phyloP scores from a whole-genome alignment of 208 protist genomes.

The Leishmania martiniquensis region DNA sequence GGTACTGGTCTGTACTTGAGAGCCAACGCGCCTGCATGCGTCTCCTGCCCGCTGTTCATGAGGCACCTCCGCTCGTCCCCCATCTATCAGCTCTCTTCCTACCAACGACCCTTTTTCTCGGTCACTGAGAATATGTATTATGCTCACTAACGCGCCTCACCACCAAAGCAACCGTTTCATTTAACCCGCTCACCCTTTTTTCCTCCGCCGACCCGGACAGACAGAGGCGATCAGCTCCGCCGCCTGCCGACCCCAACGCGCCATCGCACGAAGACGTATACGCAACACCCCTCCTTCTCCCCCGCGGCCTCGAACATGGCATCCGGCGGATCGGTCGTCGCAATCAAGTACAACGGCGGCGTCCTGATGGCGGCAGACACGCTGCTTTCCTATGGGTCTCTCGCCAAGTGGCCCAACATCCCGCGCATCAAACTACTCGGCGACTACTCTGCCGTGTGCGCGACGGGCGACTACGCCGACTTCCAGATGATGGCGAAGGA shows the following conservation, averaged over 20 bases:
- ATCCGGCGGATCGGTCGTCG: slow-evolving; percentile 97
- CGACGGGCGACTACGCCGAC: slow-evolving; percentile 96
- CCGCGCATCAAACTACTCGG: slow-evolving; percentile 91
- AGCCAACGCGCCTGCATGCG: too few species aligned
- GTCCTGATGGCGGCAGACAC: slow-evolving; percentile 97
- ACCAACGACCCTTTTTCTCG: too few species aligned
- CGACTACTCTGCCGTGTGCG: slow-evolving; percentile 89
- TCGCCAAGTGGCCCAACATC: slow-evolving; percentile 96
- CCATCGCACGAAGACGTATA: background rate
- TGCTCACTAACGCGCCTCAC: background rate
- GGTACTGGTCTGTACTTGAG: too few species aligned
- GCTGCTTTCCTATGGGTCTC: slow-evolving; percentile 96
- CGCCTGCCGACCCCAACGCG: background rate
- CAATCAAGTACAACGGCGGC: slow-evolving; percentile 97
- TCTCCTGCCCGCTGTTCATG: too few species aligned
- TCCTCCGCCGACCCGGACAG: background rate
- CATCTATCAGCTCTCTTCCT: too few species aligned
- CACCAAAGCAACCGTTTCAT: too few species aligned
- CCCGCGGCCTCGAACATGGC: slow-evolving; percentile 66
- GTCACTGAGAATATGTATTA: background rate
- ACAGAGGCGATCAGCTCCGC: background rate
- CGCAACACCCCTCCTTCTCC: background rate
- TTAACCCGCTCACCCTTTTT: background rate
- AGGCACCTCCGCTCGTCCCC: too few species aligned
- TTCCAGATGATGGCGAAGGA: slow-evolving; percentile 94